Evolutionary conservation across 306 rosid genomes (phyloP).

Genomic region (Castanopsis chinensis): DNA sequence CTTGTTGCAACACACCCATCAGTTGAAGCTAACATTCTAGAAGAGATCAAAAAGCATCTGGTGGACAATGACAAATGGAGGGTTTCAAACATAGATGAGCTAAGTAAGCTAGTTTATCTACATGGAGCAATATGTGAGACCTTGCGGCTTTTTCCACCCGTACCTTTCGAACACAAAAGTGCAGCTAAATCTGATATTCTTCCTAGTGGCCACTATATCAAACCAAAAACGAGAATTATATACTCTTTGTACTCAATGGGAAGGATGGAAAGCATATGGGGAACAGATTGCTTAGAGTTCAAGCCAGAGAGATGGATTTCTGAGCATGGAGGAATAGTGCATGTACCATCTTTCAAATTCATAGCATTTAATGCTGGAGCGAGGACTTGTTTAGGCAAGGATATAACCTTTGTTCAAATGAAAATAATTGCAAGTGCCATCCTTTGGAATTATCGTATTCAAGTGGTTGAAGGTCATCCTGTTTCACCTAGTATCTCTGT

Average conservation of each 20-base stretch:
- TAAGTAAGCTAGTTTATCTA: conserved; percentile 42
- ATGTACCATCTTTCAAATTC: conserved; percentile 50
- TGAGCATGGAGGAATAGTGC: conserved; percentile 15
- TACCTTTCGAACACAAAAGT: conserved; percentile 36
- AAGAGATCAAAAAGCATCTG: conserved; percentile 30
- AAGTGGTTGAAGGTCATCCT: conserved; percentile 10
- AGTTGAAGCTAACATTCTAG: conserved; percentile 40
- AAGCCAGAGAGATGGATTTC: conserved; percentile 71
- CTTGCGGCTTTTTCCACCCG: conserved; percentile 50
- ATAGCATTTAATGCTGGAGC: conserved; percentile 53
- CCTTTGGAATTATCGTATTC: conserved; percentile 21
- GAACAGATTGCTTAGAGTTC: conserved; percentile 49
- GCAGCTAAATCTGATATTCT: conserved; percentile 33
- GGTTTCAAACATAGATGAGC: conserved; percentile 5
- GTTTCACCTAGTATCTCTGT: conserved; percentile 15
- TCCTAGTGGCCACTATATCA: conserved; percentile 49
- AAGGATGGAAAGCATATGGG: conserved; percentile 51
- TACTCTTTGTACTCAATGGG: conserved; percentile 48
- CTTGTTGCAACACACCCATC: conserved; percentile 41
- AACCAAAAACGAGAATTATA: conserved; percentile 4
- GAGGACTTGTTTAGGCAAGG: conserved; percentile 52
- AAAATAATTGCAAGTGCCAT: conserved; percentile 39
- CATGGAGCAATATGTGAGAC: conserved; percentile 55
- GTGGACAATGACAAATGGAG: not conserved
- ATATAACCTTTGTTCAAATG: conserved; percentile 35